A percentile compares a stretch with the other conserved stretches of the same genome.
phyloP scores from a whole-genome alignment of 148 eudicot species.

The Nepenthes gracilis region DNA sequence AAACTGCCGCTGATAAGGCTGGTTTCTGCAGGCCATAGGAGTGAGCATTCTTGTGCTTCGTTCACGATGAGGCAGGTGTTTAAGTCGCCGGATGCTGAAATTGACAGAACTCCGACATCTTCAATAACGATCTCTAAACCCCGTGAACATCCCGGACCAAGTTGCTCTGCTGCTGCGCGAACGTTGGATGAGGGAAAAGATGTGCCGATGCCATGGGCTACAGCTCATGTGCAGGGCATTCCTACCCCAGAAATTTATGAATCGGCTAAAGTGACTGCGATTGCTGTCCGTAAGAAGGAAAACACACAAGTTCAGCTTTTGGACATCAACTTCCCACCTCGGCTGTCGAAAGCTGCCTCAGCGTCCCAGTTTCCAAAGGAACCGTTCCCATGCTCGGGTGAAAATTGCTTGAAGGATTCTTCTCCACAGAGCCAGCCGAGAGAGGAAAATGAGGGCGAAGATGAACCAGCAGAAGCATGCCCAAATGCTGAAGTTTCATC shows the following conservation, averaged over 20 bases:
- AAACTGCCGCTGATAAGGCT: constrained; percentile 67
- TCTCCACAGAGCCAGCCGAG: constrained; percentile 10
- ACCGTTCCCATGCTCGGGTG: constrained; percentile 23
- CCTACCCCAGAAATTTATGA: constrained; percentile 84
- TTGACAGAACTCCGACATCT: constrained; percentile 44
- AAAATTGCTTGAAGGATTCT: constrained; percentile 28
- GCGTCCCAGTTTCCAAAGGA: constrained; percentile 16
- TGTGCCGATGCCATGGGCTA: constrained; percentile 17
- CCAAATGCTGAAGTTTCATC: constrained; percentile 36
- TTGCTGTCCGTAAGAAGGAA: constrained; percentile 34
- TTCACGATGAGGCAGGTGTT: constrained; percentile 75
- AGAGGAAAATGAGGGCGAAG: constrained; percentile 16
- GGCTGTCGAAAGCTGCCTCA: constrained; percentile 21
- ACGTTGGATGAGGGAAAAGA: constrained; percentile 25
- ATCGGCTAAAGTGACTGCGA: constrained; percentile 54
- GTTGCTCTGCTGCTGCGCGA: constrained; percentile 24
- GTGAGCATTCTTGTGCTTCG: constrained; percentile 80
- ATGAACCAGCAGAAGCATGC: constrained; percentile 13
- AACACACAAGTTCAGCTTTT: constrained; percentile 44
- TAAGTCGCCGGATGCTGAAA: constrained; percentile 44
- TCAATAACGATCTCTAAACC: constrained; percentile 33
- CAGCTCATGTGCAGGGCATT: constrained; percentile 53
- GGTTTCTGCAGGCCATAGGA: constrained; percentile 64
- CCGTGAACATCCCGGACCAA: constrained; percentile 28
- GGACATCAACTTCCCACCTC: constrained; percentile 84